Evolutionary conservation across 164 flowering plant species (phyloP), one percentile per base, ranked within the genome.

Genomic region (Piper longum): DNA sequence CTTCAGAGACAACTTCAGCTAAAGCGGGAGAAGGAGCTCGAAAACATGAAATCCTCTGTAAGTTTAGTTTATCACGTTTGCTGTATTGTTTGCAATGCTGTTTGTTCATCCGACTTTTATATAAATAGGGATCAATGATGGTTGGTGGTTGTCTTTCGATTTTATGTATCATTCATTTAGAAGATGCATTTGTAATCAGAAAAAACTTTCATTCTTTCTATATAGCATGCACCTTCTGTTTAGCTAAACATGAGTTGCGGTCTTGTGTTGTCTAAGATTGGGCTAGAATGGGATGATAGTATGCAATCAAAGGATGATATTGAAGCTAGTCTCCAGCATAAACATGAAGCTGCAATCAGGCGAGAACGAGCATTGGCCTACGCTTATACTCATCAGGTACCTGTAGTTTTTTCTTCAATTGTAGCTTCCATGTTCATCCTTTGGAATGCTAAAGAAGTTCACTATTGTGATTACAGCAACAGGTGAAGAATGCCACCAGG

Each of bases 351-450:
- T 51, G 77, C 92, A 6, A 76, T 84, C 73, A 82, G 89, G 75
- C 82, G 97, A 72, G 98, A 93, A 70, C 78, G 96, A 60, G 88
- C 96, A 7, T 62, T 93, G 71, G 97, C 98, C 63, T 93, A 86
- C 77, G 76, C 89, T 59, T 85, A 79, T 64, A 67, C 98, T 62
- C 95, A 85, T 76, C 92, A 89, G 95, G 96, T 91, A 69, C 5
- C 2, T 54, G 7, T 17, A 52, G 41, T 66, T 59, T 48, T 48
- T 13, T 43, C 19, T 8, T 16, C 16, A 2, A 40, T 16, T 39
- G 56, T 26, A 42, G 54, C 11, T 44, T 3, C 56, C 16, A 39
- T 5, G 5, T 14, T 42, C 64, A 18, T 5, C 11, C 54, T 18
- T 40, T 60, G 7, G 11, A 39, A 39, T 4, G 44, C 36, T 16